Evolutionary conservation across 768 basidiomycete species (phyloP), one percentile per base, ranked within the genome.

Genomic region (Boletus fagicola): DNA sequence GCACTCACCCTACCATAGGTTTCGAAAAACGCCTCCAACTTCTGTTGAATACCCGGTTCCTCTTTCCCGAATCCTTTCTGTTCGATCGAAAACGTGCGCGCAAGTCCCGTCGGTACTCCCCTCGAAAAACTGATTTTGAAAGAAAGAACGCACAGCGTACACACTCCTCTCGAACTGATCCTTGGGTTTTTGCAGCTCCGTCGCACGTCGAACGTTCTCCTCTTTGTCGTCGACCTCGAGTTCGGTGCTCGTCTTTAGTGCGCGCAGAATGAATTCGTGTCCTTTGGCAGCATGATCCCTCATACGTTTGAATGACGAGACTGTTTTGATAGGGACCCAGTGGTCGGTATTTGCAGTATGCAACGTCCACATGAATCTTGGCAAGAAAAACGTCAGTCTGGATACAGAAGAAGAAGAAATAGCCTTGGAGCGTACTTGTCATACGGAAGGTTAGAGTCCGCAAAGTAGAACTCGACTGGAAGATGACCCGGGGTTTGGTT

Each of bases 251-350:
- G 73, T 66, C 48, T 76, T 72, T 72, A 98, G 77, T n/a, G 86
- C 88, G 22, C 82, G 76, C 6, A 80, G 79, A 57, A 97, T 77
- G 80, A 90, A 93, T 20, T 83, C 81, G 18, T 80, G 57, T 7
- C 92, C 92, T 31, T 78, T 71, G 28, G 73, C 69, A 4, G 78
- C 49, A 67, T 82, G 90, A 30, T 90, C 88, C 40, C 83, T 79
- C 95, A 98, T 98, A 59, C 94, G 90, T 73, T 95, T 95, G 85
- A 98, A 98, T 8, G 92, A 94, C 7, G 89, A 81, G 55, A 98
- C 84, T 3, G 88, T 92, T 53, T 86, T 76, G 68, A 98, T 81
- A 2, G 94, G 86, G 6, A 98, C 83, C 94, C 94, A 98, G 66
- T 97, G 92, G 42, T 91, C 87, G 2, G 82, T 77, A 61, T 86